These are phyloP conservation scores for Penicillium aurantiogriseum DNA, from an alignment of 2,329 filamentous ascomycete species.

Conservation along the genomic window DNA sequence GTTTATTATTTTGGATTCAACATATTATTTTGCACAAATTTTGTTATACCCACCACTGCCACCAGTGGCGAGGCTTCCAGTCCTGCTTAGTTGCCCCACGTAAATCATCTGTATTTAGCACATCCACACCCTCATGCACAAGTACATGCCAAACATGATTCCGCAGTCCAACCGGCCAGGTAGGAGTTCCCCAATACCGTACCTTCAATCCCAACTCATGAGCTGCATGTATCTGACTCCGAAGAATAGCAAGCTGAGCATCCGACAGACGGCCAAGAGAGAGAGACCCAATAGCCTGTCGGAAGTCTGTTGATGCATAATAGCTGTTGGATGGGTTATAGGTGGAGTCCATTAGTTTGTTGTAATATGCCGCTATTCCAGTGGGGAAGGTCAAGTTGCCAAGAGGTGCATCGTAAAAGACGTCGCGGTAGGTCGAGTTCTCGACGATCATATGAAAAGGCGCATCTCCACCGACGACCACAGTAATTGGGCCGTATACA, in stretches of 20 bases:
- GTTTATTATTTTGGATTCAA: background rate
- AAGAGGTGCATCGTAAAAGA: conserved; percentile 53
- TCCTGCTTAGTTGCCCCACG: conserved; percentile 44
- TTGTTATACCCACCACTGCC: conserved; percentile 7
- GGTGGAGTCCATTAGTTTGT: background rate
- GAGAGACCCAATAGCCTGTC: conserved; percentile 51
- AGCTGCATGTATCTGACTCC: conserved; percentile 48
- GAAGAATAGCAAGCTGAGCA: conserved; percentile 46
- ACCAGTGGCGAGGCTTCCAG: conserved; percentile 34
- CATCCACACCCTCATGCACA: conserved; percentile 57
- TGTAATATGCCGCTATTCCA: background rate
- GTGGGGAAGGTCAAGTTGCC: conserved; percentile 20
- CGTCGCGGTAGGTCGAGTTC: conserved; percentile 45
- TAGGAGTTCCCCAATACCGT: conserved; percentile 61
- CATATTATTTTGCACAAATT: background rate
- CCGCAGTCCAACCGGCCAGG: conserved; percentile 55
- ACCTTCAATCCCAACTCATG: conserved; percentile 56
- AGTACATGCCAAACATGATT: conserved; percentile 59
- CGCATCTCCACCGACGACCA: conserved; percentile 50
- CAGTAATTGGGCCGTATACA: conserved; percentile 44
- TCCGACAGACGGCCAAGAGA: conserved; percentile 50
- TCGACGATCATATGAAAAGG: conserved; percentile 41
- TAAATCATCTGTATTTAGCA: conserved; percentile 63
- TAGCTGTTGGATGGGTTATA: conserved; percentile 61
- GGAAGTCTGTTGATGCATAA: conserved; percentile 64